A percentile compares a stretch with the other conserved stretches of the same genome.
phyloP scores from a whole-genome alignment of 805 yeast genomes.

The Debaryomyces castellii region DNA sequence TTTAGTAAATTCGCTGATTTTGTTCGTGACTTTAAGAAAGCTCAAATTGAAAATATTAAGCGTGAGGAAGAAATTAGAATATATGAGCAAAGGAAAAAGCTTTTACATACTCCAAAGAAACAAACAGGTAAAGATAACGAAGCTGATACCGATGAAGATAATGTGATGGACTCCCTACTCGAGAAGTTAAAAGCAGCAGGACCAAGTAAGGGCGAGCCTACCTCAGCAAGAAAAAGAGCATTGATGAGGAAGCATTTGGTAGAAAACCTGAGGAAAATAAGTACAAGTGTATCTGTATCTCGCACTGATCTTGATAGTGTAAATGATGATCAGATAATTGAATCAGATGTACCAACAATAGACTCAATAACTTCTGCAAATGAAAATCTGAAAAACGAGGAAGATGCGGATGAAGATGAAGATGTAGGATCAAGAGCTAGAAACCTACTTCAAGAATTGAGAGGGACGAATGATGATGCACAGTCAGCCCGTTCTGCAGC shows the following conservation, averaged over 20 bases:
- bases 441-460: conserved; percentile 57
- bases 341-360: conserved; percentile 5
- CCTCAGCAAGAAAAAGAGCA: conserved; percentile 80
- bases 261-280: conserved; percentile 24
- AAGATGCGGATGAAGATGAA: conserved; percentile 13
- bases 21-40: conserved; percentile 59
- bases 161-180: conserved; percentile 81
- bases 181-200: conserved; percentile 88
- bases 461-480: conserved; percentile 31
- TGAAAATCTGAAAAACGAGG: conserved; percentile 5
- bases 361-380: conserved; percentile 3
- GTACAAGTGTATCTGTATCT: background rate
- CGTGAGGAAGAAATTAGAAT: conserved; percentile 67
- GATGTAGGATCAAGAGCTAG: conserved; percentile 64
- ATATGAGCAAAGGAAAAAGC: conserved; percentile 73
- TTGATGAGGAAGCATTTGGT: conserved; percentile 63
- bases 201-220: conserved; percentile 70
- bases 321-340: conserved; percentile 1
- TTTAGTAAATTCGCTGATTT: conserved; percentile 63
- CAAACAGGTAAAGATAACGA: conserved; percentile 27
- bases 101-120: conserved; percentile 50
- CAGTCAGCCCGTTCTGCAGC: conserved; percentile 34
- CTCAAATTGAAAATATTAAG: conserved; percentile 62
- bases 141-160: conserved; percentile 43
- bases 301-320: background rate